Percentiles rank a stretch among this genome's conserved stretches.
Conservation (phyloP, 2,329 filamentous ascomycete species). For the Fusarium algeriense region DNA sequence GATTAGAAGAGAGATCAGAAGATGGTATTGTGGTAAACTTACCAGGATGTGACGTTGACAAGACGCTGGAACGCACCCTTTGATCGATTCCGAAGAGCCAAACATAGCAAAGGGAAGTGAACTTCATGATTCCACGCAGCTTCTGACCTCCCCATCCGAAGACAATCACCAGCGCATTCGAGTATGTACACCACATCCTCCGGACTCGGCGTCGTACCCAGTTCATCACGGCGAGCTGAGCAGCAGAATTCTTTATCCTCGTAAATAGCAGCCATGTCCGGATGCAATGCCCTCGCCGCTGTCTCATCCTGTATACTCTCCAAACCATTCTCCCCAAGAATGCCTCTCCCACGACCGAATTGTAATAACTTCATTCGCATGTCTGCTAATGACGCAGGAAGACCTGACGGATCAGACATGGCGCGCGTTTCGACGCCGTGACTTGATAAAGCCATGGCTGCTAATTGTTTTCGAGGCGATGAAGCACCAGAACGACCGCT, state of each 20-base stretch:
- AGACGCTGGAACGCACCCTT: not conserved
- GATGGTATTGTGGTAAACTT: fast-evolving
- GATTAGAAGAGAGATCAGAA: not conserved
- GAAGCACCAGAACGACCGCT: not conserved
- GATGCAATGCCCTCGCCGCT: not conserved
- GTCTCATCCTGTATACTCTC: not conserved
- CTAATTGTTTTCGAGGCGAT: not conserved
- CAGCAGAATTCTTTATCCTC: not conserved
- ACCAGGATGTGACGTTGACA: not conserved
- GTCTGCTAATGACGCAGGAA: not conserved
- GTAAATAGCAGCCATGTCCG: not conserved
- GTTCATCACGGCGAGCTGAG: not conserved
- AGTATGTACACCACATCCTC: slow-evolving; percentile 9
- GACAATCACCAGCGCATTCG: not conserved
- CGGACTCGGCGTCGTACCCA: not conserved
- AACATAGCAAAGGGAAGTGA: not conserved
- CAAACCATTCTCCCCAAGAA: fast-evolving
- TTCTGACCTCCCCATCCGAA: not conserved
- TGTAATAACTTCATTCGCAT: not conserved
- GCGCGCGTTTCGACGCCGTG: not conserved
- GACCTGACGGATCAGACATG: not conserved
- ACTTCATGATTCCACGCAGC: not conserved
- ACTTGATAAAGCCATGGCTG: not conserved
- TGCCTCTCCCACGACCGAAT: not conserved
- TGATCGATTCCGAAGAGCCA: not conserved